phyloP scores from a whole-genome alignment of 2,329 filamentous ascomycete species.

The Sporothrix phasma region DNA sequence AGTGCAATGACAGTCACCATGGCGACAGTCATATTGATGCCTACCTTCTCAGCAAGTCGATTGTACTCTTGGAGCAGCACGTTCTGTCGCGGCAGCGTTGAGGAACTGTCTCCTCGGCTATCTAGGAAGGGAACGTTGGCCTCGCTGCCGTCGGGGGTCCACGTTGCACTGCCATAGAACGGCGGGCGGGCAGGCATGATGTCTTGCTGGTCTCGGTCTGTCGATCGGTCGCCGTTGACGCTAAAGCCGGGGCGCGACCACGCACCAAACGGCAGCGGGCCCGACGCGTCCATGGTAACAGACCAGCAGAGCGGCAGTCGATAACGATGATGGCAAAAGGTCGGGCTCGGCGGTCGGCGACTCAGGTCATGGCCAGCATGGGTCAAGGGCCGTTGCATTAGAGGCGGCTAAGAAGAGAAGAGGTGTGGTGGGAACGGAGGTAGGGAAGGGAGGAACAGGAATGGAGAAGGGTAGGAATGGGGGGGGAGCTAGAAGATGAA shows the following conservation, averaged over 20 bases:
- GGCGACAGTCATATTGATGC: background rate
- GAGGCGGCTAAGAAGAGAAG: background rate
- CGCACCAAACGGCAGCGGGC: background rate
- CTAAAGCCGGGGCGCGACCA: background rate
- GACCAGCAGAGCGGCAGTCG: background rate
- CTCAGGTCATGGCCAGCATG: slow-evolving; percentile 2
- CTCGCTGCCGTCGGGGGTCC: slow-evolving; percentile 47
- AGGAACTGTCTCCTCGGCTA: slow-evolving; percentile 33
- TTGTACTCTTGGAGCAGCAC: slow-evolving; percentile 51
- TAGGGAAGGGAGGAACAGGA: background rate
- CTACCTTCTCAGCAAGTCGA: slow-evolving; percentile 46
- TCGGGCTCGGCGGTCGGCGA: background rate
- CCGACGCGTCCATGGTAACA: slow-evolving; percentile 7
- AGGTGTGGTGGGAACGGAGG: background rate
- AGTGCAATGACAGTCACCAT: background rate
- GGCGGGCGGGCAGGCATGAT: background rate
- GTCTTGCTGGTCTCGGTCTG: background rate
- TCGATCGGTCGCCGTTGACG: background rate
- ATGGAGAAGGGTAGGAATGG: background rate
- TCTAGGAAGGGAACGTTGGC: slow-evolving; percentile 35
- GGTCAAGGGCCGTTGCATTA: slow-evolving; percentile 6
- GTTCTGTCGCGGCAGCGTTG: slow-evolving; percentile 26
- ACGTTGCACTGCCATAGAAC: slow-evolving; percentile 35
- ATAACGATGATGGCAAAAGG: background rate
- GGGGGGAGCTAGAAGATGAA: background rate